Conservation (phyloP, 78 protist genomes). For the slime mould (Dictyostelium discoideum) region DNA sequence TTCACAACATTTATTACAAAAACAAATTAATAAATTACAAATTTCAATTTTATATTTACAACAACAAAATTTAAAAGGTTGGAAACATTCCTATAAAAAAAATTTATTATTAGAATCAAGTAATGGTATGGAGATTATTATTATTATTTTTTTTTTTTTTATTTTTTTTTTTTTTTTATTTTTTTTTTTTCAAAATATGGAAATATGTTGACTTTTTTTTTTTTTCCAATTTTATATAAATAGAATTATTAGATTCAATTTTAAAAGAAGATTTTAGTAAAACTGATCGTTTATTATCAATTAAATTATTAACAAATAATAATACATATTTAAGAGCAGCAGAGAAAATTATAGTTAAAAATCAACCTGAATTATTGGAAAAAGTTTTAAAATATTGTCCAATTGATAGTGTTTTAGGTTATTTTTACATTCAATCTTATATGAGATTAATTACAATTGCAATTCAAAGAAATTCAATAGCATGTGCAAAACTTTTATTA, state of each 20-base stretch:
- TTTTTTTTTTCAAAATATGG: too few species aligned
- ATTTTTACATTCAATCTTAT: background rate
- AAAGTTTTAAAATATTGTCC: conserved; percentile 17
- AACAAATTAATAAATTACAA: background rate
- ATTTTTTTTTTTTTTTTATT: too few species aligned
- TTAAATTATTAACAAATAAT: background rate
- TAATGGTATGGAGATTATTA: background rate
- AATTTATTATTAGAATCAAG: conserved; percentile 10
- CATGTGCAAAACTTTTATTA: conserved; percentile 20
- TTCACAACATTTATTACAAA: background rate
- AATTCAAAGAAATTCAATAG: background rate
- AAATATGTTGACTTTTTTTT: too few species aligned
- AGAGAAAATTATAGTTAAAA: background rate
- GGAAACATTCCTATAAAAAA: conserved; percentile 26
- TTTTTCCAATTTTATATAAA: too few species aligned
- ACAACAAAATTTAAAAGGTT: conserved; percentile 12
- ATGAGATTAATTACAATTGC: background rate
- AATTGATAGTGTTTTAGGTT: background rate
- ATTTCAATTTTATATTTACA: background rate
- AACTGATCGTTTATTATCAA: background rate
- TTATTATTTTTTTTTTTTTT: too few species aligned
- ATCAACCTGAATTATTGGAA: background rate
- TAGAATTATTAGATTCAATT: background rate
- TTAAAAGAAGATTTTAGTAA: background rate
- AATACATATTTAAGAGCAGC: conserved; percentile 11